A percentile compares a stretch with the other conserved stretches of the same genome.
Conservation (phyloP, 352 stramenopile species). For the Phytopythium litorale region DNA sequence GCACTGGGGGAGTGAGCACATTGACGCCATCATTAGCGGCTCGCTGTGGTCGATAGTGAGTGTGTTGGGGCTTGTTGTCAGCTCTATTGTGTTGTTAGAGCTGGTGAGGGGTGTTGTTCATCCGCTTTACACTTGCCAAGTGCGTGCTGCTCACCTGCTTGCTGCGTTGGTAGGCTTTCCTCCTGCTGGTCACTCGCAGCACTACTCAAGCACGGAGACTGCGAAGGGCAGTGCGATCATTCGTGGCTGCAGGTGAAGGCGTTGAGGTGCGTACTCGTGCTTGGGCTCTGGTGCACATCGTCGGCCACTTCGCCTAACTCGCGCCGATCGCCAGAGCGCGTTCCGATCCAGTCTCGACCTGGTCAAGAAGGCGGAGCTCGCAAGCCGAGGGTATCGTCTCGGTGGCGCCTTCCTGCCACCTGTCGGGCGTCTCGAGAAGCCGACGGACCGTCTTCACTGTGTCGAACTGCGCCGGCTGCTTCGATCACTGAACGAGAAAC, state of each 20-base stretch:
- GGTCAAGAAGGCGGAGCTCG: conserved; percentile 59
- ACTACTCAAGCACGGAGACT: not conserved
- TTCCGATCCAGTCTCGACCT: conserved; percentile 35
- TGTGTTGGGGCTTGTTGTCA: not conserved
- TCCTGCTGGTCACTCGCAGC: not conserved
- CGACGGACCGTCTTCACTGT: conserved; percentile 28
- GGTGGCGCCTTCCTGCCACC: conserved; percentile 39
- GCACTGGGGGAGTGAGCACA: not conserved
- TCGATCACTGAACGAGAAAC: conserved; percentile 39
- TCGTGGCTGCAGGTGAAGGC: not conserved
- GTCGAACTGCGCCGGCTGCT: conserved; percentile 32
- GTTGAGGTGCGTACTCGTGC: not conserved
- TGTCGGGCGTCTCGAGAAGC: conserved; percentile 43
- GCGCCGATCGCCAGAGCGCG: conserved; percentile 4
- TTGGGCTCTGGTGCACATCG: not conserved
- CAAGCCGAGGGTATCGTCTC: conserved; percentile 46
- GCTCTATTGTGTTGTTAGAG: not conserved
- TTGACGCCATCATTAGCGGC: not conserved
- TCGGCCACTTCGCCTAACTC: not conserved
- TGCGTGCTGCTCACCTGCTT: not conserved
- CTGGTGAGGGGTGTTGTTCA: not conserved
- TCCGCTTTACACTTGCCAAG: not conserved
- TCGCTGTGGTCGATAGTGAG: not conserved
- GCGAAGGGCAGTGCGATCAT: not conserved
- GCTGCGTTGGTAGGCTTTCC: not conserved